Evolutionary conservation across 1,139 yeast genomes (phyloP), one percentile per base, ranked within the genome.

Genomic region (Saccharomyces pastorianus): DNA sequence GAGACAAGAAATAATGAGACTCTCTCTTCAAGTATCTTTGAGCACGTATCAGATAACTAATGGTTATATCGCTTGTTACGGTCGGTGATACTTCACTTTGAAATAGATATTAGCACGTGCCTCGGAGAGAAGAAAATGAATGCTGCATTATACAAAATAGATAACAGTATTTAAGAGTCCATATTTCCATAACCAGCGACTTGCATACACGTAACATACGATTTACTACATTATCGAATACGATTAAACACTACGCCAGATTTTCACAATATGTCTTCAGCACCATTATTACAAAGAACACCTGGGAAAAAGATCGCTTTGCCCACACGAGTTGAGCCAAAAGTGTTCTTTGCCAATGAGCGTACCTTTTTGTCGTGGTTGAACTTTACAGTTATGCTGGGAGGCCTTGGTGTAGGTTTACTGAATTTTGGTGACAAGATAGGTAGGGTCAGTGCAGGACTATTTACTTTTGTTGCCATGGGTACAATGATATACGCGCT

Each of bases 321-420:
- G 56, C 99, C 99, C 51, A 95, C 97, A 46, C 81, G 99, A 61
- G 96, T 93, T 29, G 99, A 93, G 73, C 99, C 99, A 63, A 93
- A 93, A 73, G 99, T 93, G 38, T 93, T 93, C 77, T 93, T 93
- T 67, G 99, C 99, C 67, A 93, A 95, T 69, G 99, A 93, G 75
- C 88, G 99, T 79, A 93, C 99, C 1, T 93, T 93, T 69, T 80
- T 93, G 59, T 91, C 98, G 50, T 93, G 99, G 99, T 81, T 93
- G 66, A 95, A 93, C 74, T 93, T 95, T 78, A 93, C 99, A 27
- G 98, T 93, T 58, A 89, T 95, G 66, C 79, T 95, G 59, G 99
- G 99, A 32, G 96, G 98, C 49, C 80, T 93, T 58, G 98, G 98
- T 57, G 91, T 93, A 56, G 99, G 99, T 55, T 78, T 93, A 65